phyloP scores from a whole-genome alignment of 768 basidiomycete species.

The Rossbeevera mucosa region DNA sequence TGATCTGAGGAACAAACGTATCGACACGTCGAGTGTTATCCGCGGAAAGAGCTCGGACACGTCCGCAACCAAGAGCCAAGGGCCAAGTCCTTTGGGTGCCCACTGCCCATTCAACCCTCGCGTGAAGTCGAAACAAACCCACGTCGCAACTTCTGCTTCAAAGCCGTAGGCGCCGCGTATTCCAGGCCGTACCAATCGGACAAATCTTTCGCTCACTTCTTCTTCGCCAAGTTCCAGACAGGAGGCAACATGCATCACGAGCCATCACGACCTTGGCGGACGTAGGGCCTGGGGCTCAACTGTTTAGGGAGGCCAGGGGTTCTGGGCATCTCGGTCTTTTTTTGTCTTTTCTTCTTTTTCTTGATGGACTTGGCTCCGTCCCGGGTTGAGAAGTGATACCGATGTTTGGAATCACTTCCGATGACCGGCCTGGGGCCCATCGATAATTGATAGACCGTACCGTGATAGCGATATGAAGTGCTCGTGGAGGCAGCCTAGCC shows the following conservation, averaged over 20 bases:
- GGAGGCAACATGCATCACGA: not conserved
- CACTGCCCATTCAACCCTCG: too few relatives aligned
- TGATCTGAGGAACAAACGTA: not conserved
- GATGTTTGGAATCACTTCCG: not conserved
- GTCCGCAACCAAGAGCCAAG: not conserved
- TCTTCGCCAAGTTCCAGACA: not conserved
- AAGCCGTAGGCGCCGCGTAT: not conserved
- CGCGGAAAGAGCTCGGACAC: not conserved
- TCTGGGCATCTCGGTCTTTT: not conserved
- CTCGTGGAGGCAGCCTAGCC: too few relatives aligned
- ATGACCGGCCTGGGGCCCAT: not conserved
- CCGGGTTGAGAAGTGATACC: not conserved
- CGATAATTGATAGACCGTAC: not conserved
- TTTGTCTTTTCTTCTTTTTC: not conserved
- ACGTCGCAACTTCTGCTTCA: not conserved
- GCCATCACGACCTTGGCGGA: not conserved
- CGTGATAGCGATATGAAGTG: too few relatives aligned
- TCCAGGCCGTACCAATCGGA: not conserved
- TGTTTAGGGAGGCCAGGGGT: not conserved
- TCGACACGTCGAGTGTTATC: not conserved
- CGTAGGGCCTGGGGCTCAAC: not conserved
- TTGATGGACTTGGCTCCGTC: not conserved
- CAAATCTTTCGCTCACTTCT: not conserved
- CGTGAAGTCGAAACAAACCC: not conserved
- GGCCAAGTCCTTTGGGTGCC: too few relatives aligned